Conservation (phyloP, 2,329 filamentous ascomycete genomes). For the Chrysoporthe austroafricana region DNA sequence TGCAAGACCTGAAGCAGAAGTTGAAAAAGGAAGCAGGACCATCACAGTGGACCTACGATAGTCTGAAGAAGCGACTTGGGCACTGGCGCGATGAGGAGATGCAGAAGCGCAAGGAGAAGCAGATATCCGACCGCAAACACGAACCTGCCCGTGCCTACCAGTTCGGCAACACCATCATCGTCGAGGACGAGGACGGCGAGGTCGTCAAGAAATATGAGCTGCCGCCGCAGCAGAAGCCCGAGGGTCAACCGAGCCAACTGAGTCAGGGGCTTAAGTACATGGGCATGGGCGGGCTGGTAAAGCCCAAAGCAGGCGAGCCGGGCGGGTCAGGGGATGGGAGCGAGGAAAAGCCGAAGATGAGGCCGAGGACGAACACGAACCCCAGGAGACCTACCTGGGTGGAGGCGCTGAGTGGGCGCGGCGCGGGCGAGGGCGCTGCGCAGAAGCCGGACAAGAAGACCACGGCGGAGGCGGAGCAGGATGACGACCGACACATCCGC, state of each 20-base stretch:
- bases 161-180: slow-evolving; percentile 84
- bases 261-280: slow-evolving; percentile 57
- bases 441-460: slow-evolving; percentile 43
- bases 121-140: slow-evolving; percentile 58
- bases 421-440: slow-evolving; percentile 39
- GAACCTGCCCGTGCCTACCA: slow-evolving; percentile 83
- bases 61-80: slow-evolving; percentile 54
- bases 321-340: slow-evolving; percentile 31
- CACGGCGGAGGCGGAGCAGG: slow-evolving; percentile 50
- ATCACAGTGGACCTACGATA: slow-evolving; percentile 48
- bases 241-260: slow-evolving; percentile 44
- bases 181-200: slow-evolving; percentile 85
- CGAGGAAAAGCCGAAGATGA: slow-evolving; percentile 24
- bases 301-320: slow-evolving; percentile 37
- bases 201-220: slow-evolving; percentile 85
- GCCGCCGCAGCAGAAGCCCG: slow-evolving; percentile 56
- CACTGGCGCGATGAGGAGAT: slow-evolving; percentile 64
- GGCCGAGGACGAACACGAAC: not conserved
- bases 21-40: slow-evolving; percentile 39
- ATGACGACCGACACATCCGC: slow-evolving; percentile 72
- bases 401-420: slow-evolving; percentile 18
- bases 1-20: slow-evolving; percentile 37
- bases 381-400: slow-evolving; percentile 23
- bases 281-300: slow-evolving; percentile 52
- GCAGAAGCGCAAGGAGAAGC: slow-evolving; percentile 63